Evolutionary conservation across 371 early-diverging fungal genomes (phyloP).

Genomic region (Actinomucor elegans): DNA sequence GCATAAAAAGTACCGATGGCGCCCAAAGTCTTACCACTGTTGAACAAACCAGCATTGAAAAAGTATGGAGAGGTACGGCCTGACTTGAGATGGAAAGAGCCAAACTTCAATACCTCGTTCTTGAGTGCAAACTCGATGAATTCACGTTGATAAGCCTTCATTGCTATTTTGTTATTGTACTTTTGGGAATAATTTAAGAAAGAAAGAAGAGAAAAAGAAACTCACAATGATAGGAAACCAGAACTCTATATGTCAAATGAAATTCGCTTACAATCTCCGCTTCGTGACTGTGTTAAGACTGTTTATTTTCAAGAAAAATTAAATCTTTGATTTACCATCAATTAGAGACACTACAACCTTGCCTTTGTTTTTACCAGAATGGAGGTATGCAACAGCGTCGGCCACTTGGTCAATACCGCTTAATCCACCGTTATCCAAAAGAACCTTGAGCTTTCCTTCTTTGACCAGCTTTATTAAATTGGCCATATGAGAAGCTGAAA

Average conservation of each 20-base stretch:
- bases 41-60: constrained; percentile 96
- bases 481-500: constrained; percentile 34
- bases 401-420: constrained; percentile 42
- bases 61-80: constrained; percentile 95
- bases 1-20: constrained; percentile 90
- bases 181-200: background rate
- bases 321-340: constrained; percentile 21
- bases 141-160: constrained; percentile 90
- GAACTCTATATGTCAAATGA: too few species aligned
- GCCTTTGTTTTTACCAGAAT: constrained; percentile 55
- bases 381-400: constrained; percentile 46
- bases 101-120: constrained; percentile 85
- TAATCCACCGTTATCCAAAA: constrained; percentile 43
- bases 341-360: constrained; percentile 49
- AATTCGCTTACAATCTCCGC: too few species aligned
- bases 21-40: constrained; percentile 82
- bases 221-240: constrained; percentile 2
- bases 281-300: constrained; percentile 3
- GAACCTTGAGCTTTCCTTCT: constrained; percentile 39
- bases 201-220: constrained; percentile 11
- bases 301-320: constrained; percentile 3
- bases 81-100: constrained; percentile 90
- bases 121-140: constrained; percentile 91
- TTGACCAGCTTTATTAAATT: constrained; percentile 29
- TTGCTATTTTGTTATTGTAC: constrained; percentile 22